Base-by-base conservation (phyloP, 2,329 filamentous ascomycete species). In the Aspergillus unguis region DNA sequence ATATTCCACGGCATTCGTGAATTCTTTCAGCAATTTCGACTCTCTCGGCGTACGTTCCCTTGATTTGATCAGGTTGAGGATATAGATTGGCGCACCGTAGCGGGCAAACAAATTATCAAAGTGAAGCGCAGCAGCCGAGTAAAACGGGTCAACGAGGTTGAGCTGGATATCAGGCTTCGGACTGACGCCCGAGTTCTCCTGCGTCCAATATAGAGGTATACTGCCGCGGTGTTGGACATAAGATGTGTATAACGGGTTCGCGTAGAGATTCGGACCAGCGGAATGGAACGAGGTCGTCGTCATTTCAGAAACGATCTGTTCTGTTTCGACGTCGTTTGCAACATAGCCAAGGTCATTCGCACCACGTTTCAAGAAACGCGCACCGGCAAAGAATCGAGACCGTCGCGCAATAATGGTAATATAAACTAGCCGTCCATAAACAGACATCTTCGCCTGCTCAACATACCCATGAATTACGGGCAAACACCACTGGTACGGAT, bases 321-420 rank as follows among this genome's bases (percentile, higher is more conserved):
- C 94, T 1, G 94, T 97, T 73, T 99, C 95, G 26, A 99, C 94
- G 71, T 99, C 95, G 66, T 99, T 99, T 48, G 94, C 95, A 50
- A 99, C 94, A 68, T 95, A 95, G 10, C 94, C 92, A 52, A 92
- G 70, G 69, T 99, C 94, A 65, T 99, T 99, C 44, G 91, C 88
- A 31, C 94, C 94, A 53, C 94, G 85, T 71, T 99, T 99, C 48
- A 99, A 74, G 61, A 96, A 99, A 3, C 94, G 82, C 35, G 94
- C 94, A 28, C 94, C 94, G 2, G 94, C 94, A 71, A 97, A 99
- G 71, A 90, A 90, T 6, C 94, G 84, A 11, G 94, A 99, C 31
- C 94, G 84, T 51, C 94, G 81, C 3, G 94, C 95, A 63, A 99
- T 95, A 47, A 99, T 85, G 0, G 92, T 95, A 44, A 99, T 90